phyloP scores from a whole-genome alignment of 805 yeast genomes.

The Nakazawaea molendinolei region DNA sequence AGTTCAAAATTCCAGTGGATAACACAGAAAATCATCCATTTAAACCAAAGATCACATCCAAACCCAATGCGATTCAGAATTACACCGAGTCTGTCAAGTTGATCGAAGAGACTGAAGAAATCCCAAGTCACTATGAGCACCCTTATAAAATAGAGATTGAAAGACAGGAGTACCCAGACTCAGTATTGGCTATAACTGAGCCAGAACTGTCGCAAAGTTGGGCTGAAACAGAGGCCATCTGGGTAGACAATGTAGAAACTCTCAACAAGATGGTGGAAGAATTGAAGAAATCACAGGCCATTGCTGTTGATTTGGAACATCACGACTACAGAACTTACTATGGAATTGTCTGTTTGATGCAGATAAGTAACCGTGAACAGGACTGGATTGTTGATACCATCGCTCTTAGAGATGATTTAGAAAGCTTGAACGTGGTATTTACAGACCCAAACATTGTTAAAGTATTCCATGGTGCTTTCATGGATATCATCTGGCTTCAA shows the following conservation, averaged over 20 bases:
- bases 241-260: constrained; percentile 60
- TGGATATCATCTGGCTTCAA: constrained; percentile 97
- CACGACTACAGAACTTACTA: constrained; percentile 87
- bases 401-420: constrained; percentile 65
- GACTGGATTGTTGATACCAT: constrained; percentile 89
- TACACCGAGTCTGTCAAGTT: constrained; percentile 44
- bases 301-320: constrained; percentile 95
- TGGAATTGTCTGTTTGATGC: constrained; percentile 92
- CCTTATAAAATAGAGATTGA: constrained; percentile 79
- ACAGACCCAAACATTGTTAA: constrained; percentile 77
- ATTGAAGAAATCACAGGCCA: constrained; percentile 45
- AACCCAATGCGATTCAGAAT: constrained; percentile 63
- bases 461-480: constrained; percentile 92
- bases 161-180: constrained; percentile 59
- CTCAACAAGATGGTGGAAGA: constrained; percentile 49
- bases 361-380: constrained; percentile 70
- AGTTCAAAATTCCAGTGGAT: constrained; percentile 54
- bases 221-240: constrained; percentile 55
- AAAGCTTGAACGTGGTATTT: constrained; percentile 62
- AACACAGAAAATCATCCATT: constrained; percentile 70
- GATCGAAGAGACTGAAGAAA: constrained; percentile 29
- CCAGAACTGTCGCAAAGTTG: constrained; percentile 48
- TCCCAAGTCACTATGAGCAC: constrained; percentile 61
- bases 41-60: constrained; percentile 60
- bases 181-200: constrained; percentile 31